Evolutionary conservation across 371 early-diverging fungal species (phyloP).

Genomic region (Batkoa obscura): DNA sequence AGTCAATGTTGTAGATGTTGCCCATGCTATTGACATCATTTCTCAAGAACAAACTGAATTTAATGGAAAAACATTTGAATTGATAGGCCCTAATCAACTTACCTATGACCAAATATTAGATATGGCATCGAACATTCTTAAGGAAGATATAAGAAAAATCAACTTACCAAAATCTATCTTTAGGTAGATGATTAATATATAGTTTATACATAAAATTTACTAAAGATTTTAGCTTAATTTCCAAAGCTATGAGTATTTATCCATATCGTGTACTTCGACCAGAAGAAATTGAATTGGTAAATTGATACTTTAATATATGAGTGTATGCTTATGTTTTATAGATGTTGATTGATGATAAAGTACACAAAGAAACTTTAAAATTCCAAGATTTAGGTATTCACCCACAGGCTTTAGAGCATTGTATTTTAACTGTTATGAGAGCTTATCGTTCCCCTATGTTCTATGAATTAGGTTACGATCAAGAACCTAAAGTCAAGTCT

Average conservation of each 20-base stretch:
- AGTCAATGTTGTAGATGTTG: slow-evolving; percentile 77
- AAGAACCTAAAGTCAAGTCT: neutral
- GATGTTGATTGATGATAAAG: neutral
- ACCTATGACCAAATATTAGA: slow-evolving; percentile 46
- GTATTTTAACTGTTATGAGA: neutral
- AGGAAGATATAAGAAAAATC: slow-evolving; percentile 36
- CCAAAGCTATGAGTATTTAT: slow-evolving; percentile 19
- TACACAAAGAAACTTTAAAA: neutral
- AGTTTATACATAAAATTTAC: neutral
- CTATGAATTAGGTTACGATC: slow-evolving; percentile 6
- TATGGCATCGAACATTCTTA: slow-evolving; percentile 48
- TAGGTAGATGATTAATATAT: slow-evolving; percentile 15
- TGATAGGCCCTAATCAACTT: slow-evolving; percentile 72
- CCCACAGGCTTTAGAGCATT: slow-evolving; percentile 1
- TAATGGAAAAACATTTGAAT: slow-evolving; percentile 68
- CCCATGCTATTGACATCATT: slow-evolving; percentile 56
- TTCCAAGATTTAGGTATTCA: slow-evolving; percentile 2
- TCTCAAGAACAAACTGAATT: slow-evolving; percentile 43
- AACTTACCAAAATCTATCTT: slow-evolving; percentile 47
- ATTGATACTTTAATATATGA: neutral
- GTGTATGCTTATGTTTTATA: neutral
- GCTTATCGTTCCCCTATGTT: neutral
- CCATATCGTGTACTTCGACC: slow-evolving; percentile 43
- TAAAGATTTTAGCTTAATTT: slow-evolving; percentile 12
- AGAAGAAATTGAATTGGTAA: slow-evolving; percentile 31